These are phyloP conservation scores for Sphaerulina populicola DNA, from an alignment of 2,329 filamentous ascomycete species.

Conservation along the genomic window DNA sequence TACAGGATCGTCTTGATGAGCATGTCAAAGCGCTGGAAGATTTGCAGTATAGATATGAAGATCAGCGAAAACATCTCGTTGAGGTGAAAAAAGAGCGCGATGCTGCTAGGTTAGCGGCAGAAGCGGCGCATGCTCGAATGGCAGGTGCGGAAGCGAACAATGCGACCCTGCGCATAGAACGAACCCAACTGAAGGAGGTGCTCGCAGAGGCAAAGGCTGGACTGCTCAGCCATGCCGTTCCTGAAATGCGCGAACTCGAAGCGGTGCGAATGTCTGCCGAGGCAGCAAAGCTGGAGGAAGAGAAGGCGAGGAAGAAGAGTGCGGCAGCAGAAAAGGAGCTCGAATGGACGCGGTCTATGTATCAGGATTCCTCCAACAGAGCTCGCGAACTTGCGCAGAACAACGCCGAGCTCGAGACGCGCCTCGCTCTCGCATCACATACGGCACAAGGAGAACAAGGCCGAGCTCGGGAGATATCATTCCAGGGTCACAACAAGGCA, in stretches of 20 bases:
- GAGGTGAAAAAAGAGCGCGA: slow-evolving; percentile 25
- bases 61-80: slow-evolving; percentile 26
- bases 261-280: slow-evolving; percentile 19
- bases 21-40: slow-evolving; percentile 27
- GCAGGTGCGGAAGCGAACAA: slow-evolving; percentile 17
- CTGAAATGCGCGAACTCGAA: slow-evolving; percentile 32
- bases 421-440: slow-evolving; percentile 24
- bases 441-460: slow-evolving; percentile 26
- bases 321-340: slow-evolving; percentile 40
- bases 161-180: slow-evolving; percentile 23
- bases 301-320: slow-evolving; percentile 28
- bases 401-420: slow-evolving; percentile 41
- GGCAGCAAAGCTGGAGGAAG: slow-evolving; percentile 22
- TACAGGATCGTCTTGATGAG: slow-evolving; percentile 25
- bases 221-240: slow-evolving; percentile 25
- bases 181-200: slow-evolving; percentile 24
- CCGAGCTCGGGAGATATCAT: slow-evolving; percentile 21
- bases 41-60: slow-evolving; percentile 31
- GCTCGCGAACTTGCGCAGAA: slow-evolving; percentile 42
- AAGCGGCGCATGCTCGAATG: slow-evolving; percentile 22
- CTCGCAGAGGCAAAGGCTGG: slow-evolving; percentile 26
- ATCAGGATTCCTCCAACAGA: slow-evolving; percentile 50
- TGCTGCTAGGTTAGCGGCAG: slow-evolving; percentile 20
- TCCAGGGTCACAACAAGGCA: slow-evolving; percentile 19
- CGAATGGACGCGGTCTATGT: slow-evolving; percentile 51